Conservation (phyloP, 257 asterid species). For the Capsicum rhomboideum region DNA sequence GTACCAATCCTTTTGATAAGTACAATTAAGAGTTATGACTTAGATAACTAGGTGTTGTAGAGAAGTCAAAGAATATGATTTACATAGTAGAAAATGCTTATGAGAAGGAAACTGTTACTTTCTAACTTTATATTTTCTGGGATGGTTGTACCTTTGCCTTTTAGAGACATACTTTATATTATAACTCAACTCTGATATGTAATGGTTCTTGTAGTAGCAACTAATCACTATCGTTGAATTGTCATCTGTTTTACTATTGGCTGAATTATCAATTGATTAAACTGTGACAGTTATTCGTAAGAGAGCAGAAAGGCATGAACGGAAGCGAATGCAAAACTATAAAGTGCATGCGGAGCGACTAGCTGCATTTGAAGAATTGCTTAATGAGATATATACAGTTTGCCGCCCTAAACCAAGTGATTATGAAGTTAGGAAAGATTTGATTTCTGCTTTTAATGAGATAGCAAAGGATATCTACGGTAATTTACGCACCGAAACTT, state of each 20-base stretch:
- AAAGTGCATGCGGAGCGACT: conserved; percentile 27
- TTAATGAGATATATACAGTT: conserved; percentile 41
- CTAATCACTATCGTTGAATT: not conserved
- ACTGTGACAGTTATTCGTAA: conserved; percentile 50
- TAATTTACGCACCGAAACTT: conserved; percentile 18
- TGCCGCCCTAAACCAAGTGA: conserved; percentile 60
- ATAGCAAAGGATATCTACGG: conserved; percentile 78
- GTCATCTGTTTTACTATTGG: not conserved
- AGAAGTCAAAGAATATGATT: not conserved
- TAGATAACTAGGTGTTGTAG: not conserved
- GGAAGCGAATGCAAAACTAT: conserved; percentile 41
- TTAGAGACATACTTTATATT: not conserved
- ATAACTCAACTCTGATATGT: not conserved
- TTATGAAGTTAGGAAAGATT: conserved; percentile 51
- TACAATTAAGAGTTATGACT: not conserved
- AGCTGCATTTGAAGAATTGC: conserved; percentile 42
- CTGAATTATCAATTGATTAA: not conserved
- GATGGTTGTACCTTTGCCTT: not conserved
- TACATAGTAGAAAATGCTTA: not conserved
- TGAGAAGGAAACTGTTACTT: not conserved
- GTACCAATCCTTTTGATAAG: not conserved
- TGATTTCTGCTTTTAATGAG: conserved; percentile 61
- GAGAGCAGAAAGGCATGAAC: conserved; percentile 62
- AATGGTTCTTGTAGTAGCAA: not conserved
- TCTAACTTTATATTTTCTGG: not conserved